Evolutionary conservation across 768 basidiomycete genomes (phyloP).

Genomic region (Ramaria sp.): DNA sequence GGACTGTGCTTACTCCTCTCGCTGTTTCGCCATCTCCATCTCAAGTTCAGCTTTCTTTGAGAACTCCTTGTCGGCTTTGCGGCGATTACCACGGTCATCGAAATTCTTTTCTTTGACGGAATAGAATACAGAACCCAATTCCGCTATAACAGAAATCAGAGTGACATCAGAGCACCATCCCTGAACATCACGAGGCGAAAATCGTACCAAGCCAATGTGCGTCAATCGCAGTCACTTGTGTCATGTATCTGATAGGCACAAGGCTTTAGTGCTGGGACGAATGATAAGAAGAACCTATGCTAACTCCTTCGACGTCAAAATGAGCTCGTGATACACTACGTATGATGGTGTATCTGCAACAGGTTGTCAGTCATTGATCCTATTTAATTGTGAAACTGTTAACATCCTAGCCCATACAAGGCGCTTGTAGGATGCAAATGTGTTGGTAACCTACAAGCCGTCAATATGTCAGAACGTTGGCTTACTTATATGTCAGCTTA

Average conservation of each 20-base stretch:
- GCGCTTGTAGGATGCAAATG: constrained; percentile 96
- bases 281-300: neutral
- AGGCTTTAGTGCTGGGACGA: constrained; percentile 16
- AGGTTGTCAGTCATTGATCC: constrained; percentile 6
- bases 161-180: neutral
- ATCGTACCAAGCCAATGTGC: constrained; percentile 89
- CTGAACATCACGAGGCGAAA: neutral
- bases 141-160: constrained; percentile 39
- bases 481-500: constrained; percentile 13
- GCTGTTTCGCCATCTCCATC: constrained; percentile 77
- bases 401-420: constrained; percentile 90
- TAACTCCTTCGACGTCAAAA: constrained; percentile 79
- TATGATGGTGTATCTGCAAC: constrained; percentile 83
- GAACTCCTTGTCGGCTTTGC: constrained; percentile 80
- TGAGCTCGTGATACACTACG: constrained; percentile 93
- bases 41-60: constrained; percentile 86
- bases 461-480: neutral
- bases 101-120: constrained; percentile 98
- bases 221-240: constrained; percentile 96
- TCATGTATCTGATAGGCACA: constrained; percentile 63
- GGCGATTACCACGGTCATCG: constrained; percentile 71
- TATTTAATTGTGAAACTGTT: constrained; percentile 19
- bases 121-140: constrained; percentile 93
- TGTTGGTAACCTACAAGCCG: constrained; percentile 54
- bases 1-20: constrained; percentile 49